Conservation (phyloP, 2,329 filamentous ascomycete species). For the Pezicula rhizophila region DNA sequence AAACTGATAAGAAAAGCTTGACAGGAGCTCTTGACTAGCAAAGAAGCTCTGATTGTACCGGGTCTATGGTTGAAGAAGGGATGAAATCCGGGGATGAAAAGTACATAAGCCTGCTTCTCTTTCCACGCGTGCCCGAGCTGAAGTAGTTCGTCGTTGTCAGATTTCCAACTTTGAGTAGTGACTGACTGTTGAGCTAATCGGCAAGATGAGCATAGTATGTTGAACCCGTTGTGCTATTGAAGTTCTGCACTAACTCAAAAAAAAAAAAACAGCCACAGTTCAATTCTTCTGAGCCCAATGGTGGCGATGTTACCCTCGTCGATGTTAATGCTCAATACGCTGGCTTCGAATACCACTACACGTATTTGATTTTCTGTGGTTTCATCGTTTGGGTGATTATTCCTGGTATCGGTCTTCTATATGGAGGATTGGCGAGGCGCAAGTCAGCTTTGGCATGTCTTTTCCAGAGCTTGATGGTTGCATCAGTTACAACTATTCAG, state of each 20-base stretch:
- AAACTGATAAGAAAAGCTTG: no score
- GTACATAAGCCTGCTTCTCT: no score
- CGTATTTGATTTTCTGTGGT: slow-evolving; percentile 51
- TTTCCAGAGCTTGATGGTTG: slow-evolving; percentile 56
- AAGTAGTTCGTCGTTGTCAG: no score
- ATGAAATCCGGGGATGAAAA: no score
- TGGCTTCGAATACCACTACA: slow-evolving; percentile 55
- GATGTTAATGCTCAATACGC: slow-evolving; percentile 48
- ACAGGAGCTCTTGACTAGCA: no score
- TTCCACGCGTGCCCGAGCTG: no score
- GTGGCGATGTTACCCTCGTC: slow-evolving; percentile 45
- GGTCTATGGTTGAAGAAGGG: no score
- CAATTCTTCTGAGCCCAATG: slow-evolving; percentile 35
- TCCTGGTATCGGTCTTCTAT: slow-evolving; percentile 59
- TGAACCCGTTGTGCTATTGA: not conserved
- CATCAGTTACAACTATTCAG: slow-evolving; percentile 48
- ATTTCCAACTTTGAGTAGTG: no score
- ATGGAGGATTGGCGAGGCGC: slow-evolving; percentile 55
- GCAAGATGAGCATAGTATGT: slow-evolving; percentile 1
- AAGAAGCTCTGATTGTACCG: no score
- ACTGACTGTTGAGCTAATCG: no score
- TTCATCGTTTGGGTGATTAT: slow-evolving; percentile 63
- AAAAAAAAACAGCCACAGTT: slow-evolving; percentile 11
- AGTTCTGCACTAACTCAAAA: not conserved
- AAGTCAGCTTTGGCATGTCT: slow-evolving; percentile 57